Percentiles rank a stretch among this genome's conserved stretches.
Conservation (phyloP, 352 stramenopile species). For the Globisporangium paroecandrum region DNA sequence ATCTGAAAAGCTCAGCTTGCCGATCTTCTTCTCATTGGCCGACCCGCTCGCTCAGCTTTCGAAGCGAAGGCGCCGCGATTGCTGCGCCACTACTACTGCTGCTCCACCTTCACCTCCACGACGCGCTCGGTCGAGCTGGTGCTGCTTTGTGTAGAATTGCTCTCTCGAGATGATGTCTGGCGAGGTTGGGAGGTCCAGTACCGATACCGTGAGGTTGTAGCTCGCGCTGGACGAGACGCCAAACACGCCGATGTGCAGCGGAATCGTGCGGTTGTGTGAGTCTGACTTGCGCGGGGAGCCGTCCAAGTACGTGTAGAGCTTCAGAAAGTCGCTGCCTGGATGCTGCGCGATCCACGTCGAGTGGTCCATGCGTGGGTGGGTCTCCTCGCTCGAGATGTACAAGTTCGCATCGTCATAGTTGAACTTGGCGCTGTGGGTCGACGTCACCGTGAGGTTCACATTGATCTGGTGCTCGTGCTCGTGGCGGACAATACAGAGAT, state of each 20-base stretch:
- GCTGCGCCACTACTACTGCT: not conserved
- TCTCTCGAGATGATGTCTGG: constrained; percentile 43
- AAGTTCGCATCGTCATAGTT: constrained; percentile 52
- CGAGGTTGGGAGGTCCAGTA: constrained; percentile 56
- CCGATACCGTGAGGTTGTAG: constrained; percentile 56
- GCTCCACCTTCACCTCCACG: not conserved
- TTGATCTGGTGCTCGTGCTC: constrained; percentile 76
- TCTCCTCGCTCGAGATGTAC: constrained; percentile 65
- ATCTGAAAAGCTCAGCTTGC: not conserved
- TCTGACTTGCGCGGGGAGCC: constrained; percentile 64
- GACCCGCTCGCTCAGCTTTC: not conserved
- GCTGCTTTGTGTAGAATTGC: constrained; percentile 55
- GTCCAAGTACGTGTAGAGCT: constrained; percentile 74
- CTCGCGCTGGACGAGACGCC: constrained; percentile 29
- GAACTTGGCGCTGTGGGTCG: not conserved
- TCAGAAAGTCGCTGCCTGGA: constrained; percentile 48
- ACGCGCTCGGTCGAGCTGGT: constrained; percentile 20
- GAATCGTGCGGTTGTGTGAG: constrained; percentile 41
- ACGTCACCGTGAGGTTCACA: constrained; percentile 44
- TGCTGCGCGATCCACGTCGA: constrained; percentile 72
- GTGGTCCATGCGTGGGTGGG: constrained; percentile 57
- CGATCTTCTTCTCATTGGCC: not conserved
- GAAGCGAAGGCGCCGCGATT: constrained; percentile 7
- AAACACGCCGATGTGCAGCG: constrained; percentile 70
- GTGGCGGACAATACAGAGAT: constrained; percentile 71